Conservation (phyloP, 768 basidiomycete genomes). For the Calvatia gigantea region DNA sequence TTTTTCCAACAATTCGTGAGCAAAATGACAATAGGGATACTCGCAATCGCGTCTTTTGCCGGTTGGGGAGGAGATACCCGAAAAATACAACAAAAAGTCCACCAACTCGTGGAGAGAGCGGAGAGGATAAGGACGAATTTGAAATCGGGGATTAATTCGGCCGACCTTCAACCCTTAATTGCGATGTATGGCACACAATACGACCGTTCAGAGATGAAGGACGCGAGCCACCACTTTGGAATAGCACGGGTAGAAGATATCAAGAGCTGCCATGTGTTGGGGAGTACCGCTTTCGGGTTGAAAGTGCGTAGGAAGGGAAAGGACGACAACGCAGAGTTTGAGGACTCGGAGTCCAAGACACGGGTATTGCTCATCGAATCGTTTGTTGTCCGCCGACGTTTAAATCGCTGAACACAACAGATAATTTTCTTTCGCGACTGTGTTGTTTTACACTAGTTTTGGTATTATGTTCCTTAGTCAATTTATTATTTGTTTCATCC, state of each 20-base stretch:
- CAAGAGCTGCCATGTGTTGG: background rate
- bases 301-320: too few relatives aligned
- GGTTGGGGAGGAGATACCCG: background rate
- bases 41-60: background rate
- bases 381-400: background rate
- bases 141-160: background rate
- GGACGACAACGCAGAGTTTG: too few relatives aligned
- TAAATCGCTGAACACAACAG: too few relatives aligned
- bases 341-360: too few relatives aligned
- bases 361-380: background rate
- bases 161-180: slow-evolving; percentile 4
- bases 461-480: too few relatives aligned
- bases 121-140: background rate
- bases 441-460: too few relatives aligned
- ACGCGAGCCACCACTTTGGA: background rate
- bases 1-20: background rate
- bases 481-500: too few relatives aligned
- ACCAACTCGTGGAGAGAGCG: background rate
- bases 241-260: background rate
- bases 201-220: background rate
- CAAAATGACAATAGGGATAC: background rate
- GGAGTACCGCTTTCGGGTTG: slow-evolving; percentile 9
- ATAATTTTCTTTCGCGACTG: too few relatives aligned
- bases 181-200: background rate
- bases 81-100: background rate